phyloP scores from a whole-genome alignment of 495 filamentous ascomycete genomes.

The Thozetella sp. region DNA sequence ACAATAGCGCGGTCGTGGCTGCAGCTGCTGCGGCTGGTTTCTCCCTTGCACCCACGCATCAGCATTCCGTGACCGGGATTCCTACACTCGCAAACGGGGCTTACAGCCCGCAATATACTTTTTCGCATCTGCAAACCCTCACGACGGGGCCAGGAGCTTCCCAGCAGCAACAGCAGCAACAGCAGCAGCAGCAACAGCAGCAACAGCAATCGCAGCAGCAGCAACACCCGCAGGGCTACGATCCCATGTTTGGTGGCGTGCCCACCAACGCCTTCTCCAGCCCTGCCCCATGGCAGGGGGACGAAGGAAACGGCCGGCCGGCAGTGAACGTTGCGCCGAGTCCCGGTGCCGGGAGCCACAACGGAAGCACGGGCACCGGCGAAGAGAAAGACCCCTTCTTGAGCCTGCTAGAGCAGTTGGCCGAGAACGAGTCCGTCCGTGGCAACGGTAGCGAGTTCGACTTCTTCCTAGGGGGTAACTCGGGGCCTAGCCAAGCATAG shows the following conservation, averaged over 20 bases:
- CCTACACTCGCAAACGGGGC: neutral
- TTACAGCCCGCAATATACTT: slow-evolving; percentile 26
- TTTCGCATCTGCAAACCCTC: slow-evolving; percentile 16
- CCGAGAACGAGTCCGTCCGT: slow-evolving; percentile 67
- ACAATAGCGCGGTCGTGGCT: slow-evolving; percentile 10
- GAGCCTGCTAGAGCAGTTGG: slow-evolving; percentile 76
- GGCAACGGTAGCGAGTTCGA: slow-evolving; percentile 67
- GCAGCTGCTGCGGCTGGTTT: slow-evolving; percentile 20
- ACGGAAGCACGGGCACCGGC: slow-evolving; percentile 35
- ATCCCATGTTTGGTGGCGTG: slow-evolving; percentile 57
- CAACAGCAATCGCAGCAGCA: slow-evolving; percentile 8
- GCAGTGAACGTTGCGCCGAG: slow-evolving; percentile 26
- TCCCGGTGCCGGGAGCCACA: slow-evolving; percentile 37
- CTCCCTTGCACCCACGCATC: slow-evolving; percentile 15
- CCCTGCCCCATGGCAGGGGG: slow-evolving; percentile 43
- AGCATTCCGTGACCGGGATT: neutral
- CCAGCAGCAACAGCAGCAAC: neutral
- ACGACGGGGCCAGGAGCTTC: slow-evolving; percentile 7
- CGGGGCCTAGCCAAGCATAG: neutral
- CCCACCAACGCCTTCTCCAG: slow-evolving; percentile 45
- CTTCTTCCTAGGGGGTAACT: slow-evolving; percentile 57
- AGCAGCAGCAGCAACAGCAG: slow-evolving; percentile 4
- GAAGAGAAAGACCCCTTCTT: slow-evolving; percentile 80
- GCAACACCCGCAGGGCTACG: slow-evolving; percentile 31
- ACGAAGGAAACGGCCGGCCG: slow-evolving; percentile 23